These are phyloP conservation scores for Xylaria castorea DNA, from an alignment of 495 filamentous ascomycete genomes.

Conservation along the genomic window DNA sequence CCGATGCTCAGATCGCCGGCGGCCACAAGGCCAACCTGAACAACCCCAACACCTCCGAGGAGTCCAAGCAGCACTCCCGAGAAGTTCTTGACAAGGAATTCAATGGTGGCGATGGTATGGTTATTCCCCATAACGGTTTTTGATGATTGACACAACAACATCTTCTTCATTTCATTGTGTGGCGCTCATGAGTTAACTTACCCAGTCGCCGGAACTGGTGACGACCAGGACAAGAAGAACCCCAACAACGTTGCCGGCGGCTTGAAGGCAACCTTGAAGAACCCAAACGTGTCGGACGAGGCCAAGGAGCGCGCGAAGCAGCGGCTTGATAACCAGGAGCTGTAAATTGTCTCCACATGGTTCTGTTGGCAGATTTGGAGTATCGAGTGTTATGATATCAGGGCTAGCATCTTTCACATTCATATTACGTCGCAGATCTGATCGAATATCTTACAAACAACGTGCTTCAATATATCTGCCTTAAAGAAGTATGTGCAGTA, in stretches of 20 bases:
- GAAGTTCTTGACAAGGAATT: not conserved
- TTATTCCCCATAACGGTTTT: too few relatives aligned
- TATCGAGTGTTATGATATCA: not conserved
- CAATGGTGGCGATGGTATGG: not conserved
- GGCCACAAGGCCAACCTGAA: slow-evolving; percentile 59
- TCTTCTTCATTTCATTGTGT: not conserved
- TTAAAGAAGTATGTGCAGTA: too few relatives aligned
- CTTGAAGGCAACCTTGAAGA: not conserved
- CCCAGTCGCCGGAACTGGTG: not conserved
- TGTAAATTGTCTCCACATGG: not conserved
- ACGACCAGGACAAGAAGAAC: not conserved
- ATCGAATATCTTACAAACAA: too few relatives aligned
- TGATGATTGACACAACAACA: not conserved
- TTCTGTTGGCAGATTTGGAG: not conserved
- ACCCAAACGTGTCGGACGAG: not conserved
- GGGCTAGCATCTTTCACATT: not conserved
- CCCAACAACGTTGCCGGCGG: not conserved
- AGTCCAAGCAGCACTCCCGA: slow-evolving; percentile 29
- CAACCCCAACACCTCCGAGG: slow-evolving; percentile 51
- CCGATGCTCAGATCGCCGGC: slow-evolving; percentile 49
- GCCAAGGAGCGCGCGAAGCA: not conserved
- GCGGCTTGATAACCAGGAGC: not conserved
- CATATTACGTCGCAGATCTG: not conserved
- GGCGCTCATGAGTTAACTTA: not conserved
- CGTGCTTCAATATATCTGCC: too few relatives aligned